These are phyloP conservation scores for Ceratocystis diversiconidia DNA, from an alignment of 2,329 filamentous ascomycete species.

Conservation along the genomic window DNA sequence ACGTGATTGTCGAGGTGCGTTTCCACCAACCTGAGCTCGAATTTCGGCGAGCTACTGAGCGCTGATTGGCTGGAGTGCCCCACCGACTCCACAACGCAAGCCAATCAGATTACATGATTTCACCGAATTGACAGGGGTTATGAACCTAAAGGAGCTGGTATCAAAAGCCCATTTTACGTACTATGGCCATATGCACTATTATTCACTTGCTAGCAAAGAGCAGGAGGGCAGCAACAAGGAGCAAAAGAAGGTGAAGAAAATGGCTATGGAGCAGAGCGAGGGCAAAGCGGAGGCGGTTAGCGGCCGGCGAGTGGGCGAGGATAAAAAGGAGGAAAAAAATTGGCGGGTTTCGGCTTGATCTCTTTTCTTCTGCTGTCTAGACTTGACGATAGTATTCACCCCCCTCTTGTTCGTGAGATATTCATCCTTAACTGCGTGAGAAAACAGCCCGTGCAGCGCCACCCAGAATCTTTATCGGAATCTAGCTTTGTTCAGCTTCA, in stretches of 20 bases:
- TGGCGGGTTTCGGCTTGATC: not conserved
- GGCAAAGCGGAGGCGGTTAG: not conserved
- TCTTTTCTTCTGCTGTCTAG: conserved; percentile 3
- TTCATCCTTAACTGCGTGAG: not conserved
- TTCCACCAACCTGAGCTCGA: not conserved
- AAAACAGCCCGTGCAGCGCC: not conserved
- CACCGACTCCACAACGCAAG: not conserved
- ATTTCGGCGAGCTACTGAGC: not conserved
- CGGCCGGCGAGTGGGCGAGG: not conserved
- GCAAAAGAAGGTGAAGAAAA: conserved; percentile 5
- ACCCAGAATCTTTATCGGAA: not conserved
- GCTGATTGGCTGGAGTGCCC: not conserved
- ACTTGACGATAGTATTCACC: not conserved
- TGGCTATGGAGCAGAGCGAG: not conserved
- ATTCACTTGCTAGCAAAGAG: not conserved
- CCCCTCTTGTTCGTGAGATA: not conserved
- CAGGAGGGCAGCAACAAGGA: conserved; percentile 1
- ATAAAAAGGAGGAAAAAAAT: conserved; percentile 9
- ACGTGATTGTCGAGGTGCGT: conserved; percentile 7
- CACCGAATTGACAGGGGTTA: not conserved
- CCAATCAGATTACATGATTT: conserved; percentile 9
- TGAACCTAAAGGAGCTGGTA: not conserved
- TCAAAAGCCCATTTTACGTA: not conserved
- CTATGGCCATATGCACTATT: not conserved
- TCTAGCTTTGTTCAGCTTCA: not conserved